Conservation (phyloP, 139 green algal species). For the Trebouxia sp. region DNA sequence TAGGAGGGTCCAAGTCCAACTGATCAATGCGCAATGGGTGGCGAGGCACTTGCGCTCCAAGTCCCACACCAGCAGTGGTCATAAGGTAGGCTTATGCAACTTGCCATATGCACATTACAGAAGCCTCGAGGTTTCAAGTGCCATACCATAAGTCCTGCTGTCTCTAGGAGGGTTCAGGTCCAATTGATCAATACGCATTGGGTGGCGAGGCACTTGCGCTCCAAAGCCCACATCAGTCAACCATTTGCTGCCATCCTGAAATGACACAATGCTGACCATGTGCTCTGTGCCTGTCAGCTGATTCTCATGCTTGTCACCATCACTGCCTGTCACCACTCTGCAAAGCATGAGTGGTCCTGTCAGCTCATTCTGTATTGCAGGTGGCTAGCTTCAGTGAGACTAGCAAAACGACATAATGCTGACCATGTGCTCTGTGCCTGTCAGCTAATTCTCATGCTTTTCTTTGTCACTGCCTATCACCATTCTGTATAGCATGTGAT, state of each 20-base stretch:
- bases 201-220: background rate
- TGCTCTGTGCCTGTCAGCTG: slow-evolving; percentile 2
- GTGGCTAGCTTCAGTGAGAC: too few species aligned
- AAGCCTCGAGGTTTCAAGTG: background rate
- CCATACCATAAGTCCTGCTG: background rate
- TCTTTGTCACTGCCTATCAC: background rate
- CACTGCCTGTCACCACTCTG: background rate
- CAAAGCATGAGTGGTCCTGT: too few species aligned
- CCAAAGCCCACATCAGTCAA: slow-evolving; percentile 1
- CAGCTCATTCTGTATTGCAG: too few species aligned
- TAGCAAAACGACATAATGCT: background rate
- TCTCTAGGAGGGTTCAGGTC: background rate
- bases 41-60: background rate
- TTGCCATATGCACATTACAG: too few species aligned
- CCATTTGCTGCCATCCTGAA: background rate
- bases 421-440: slow-evolving; percentile 19
- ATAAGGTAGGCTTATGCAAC: too few species aligned
- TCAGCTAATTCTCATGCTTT: background rate
- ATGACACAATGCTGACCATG: slow-evolving; percentile 12
- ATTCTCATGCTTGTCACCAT: background rate
- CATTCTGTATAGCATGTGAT: background rate
- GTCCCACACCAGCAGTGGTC: background rate
- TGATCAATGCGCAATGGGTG: background rate
- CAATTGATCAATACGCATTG: background rate
- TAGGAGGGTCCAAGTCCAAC: background rate